Evolutionary conservation across 2,329 filamentous ascomycete genomes (phyloP).

Genomic region (Ophiostoma himal-ulmi): DNA sequence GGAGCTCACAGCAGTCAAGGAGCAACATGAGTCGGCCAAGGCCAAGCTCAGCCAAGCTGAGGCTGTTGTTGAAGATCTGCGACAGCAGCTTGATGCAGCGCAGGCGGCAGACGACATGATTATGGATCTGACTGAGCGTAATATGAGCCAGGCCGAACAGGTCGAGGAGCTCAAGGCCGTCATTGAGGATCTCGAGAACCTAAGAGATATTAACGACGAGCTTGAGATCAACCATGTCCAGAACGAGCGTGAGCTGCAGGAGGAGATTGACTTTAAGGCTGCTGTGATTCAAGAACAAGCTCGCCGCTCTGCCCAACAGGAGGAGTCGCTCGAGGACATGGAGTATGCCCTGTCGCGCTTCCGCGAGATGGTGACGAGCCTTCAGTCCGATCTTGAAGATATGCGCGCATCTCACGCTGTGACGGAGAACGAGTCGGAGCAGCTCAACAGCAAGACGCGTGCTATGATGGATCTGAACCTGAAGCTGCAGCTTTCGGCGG

Average conservation of each 20-base stretch:
- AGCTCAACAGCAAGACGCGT: conserved; percentile 78
- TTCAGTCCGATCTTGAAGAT: conserved; percentile 84
- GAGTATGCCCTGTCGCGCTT: conserved; percentile 87
- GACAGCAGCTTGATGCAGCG: conserved; percentile 84
- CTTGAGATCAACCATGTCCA: conserved; percentile 90
- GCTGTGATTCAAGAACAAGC: conserved; percentile 75
- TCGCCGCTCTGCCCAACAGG: conserved; percentile 66
- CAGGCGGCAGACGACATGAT: conserved; percentile 90
- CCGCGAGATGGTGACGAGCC: conserved; percentile 76
- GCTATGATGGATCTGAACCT: conserved; percentile 96
- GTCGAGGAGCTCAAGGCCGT: conserved; percentile 75
- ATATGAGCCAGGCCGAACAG: conserved; percentile 74
- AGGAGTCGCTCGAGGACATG: conserved; percentile 74
- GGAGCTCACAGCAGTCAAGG: conserved; percentile 60
- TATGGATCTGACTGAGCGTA: conserved; percentile 82
- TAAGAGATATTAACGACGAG: conserved; percentile 92
- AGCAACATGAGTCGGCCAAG: conserved; percentile 63
- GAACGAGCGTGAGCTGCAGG: conserved; percentile 88
- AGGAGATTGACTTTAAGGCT: conserved; percentile 87
- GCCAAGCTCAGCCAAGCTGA: conserved; percentile 69
- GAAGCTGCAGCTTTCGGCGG: conserved; percentile 83
- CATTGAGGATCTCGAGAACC: conserved; percentile 79
- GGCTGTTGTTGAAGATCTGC: conserved; percentile 72
- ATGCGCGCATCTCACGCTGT: conserved; percentile 88
- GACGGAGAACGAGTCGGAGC: conserved; percentile 86